phyloP scores from a whole-genome alignment of 2,329 filamentous ascomycete genomes.

The Ophiocordyceps camponoti-floridani region DNA sequence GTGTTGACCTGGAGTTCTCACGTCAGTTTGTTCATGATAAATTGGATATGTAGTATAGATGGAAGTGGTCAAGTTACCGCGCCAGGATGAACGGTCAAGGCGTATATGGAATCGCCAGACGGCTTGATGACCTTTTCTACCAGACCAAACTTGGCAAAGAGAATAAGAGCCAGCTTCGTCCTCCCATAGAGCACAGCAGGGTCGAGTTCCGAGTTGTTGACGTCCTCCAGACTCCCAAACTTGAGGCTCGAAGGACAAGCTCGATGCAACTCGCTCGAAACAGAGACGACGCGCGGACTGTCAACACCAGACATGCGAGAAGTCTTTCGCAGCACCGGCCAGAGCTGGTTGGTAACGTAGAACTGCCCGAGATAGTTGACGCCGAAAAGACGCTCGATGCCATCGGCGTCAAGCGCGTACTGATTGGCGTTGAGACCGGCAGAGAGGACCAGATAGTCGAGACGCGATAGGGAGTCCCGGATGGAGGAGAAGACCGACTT shows the following conservation, averaged over 20 bases:
- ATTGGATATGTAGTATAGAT: no score
- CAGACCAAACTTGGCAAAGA: conserved; percentile 22
- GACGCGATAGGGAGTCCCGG: conserved; percentile 14
- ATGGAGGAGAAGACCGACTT: conserved; percentile 18
- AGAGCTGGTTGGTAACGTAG: conserved; percentile 22
- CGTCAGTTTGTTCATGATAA: background rate
- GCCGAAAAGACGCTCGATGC: conserved; percentile 24
- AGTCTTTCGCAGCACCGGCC: conserved; percentile 22
- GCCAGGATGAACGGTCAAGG: conserved; percentile 22
- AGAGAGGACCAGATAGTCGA: conserved; percentile 23
- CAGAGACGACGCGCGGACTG: conserved; percentile 20
- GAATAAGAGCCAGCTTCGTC: conserved; percentile 23
- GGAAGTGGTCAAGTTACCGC: conserved; percentile 9
- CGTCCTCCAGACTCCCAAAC: conserved; percentile 21
- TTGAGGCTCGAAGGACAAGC: conserved; percentile 16
- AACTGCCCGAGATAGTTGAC: conserved; percentile 27
- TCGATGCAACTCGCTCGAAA: conserved; percentile 22
- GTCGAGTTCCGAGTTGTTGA: conserved; percentile 18
- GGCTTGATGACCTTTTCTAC: conserved; percentile 21
- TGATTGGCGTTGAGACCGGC: conserved; percentile 24
- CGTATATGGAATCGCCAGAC: conserved; percentile 21
- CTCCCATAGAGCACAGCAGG: conserved; percentile 19
- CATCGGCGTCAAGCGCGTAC: conserved; percentile 17
- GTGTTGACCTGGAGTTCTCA: conserved; percentile 18
- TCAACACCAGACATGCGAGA: conserved; percentile 14